Percentiles rank a stretch among this genome's conserved stretches.
Evolutionary conservation across 2,329 filamentous ascomycete species (phyloP).

Genomic region (Penicillium freii): DNA sequence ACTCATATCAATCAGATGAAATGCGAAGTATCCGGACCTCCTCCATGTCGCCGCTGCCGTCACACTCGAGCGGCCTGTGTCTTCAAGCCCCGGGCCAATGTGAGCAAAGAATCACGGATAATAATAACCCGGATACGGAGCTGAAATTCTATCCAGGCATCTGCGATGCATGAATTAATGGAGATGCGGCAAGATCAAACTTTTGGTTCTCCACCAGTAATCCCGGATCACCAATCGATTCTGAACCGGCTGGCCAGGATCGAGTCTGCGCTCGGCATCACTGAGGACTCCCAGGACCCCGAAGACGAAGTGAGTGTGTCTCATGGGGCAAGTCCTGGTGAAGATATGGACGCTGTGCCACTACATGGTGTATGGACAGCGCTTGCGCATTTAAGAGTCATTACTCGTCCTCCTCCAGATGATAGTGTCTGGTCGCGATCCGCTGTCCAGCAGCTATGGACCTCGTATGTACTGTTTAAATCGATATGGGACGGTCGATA

Average conservation of each 20-base stretch:
- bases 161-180: conserved; percentile 22
- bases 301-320: conserved; percentile 6
- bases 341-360: conserved; percentile 11
- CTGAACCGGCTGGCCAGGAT: conserved; percentile 28
- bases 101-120: conserved; percentile 4
- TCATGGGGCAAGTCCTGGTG: conserved; percentile 15
- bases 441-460: conserved; percentile 27
- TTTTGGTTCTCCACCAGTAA: conserved; percentile 1
- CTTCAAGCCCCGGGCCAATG: conserved; percentile 34
- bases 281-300: conserved; percentile 3
- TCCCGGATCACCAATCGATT: conserved; percentile 21
- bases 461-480: conserved; percentile 22
- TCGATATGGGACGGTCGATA: background rate
- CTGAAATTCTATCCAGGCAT: conserved; percentile 21
- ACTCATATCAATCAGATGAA: conserved; percentile 22
- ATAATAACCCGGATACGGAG: background rate
- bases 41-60: conserved; percentile 31
- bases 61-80: conserved; percentile 24
- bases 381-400: conserved; percentile 22
- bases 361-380: conserved; percentile 24
- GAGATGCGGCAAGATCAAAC: conserved; percentile 11
- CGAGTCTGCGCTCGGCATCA: conserved; percentile 25
- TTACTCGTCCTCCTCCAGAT: conserved; percentile 22
- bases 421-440: conserved; percentile 26
- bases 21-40: conserved; percentile 30